These are phyloP conservation scores for Harringtonia aguacate DNA, from an alignment of 2,329 filamentous ascomycete genomes.

Conservation along the genomic window DNA sequence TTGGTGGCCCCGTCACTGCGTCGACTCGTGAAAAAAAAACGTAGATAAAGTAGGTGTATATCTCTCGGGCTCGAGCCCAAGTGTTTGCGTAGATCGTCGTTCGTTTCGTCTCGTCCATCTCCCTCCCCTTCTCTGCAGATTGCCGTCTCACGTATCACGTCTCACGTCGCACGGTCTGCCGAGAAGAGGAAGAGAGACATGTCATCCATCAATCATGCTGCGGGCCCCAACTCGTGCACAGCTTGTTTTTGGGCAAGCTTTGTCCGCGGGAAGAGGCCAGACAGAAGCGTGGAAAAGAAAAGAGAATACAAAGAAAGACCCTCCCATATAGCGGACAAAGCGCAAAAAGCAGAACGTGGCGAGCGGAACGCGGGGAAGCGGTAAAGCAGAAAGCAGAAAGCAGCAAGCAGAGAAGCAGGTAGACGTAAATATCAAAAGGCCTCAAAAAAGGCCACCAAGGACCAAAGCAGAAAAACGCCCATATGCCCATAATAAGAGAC, in stretches of 20 bases:
- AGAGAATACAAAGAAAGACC: too few species aligned
- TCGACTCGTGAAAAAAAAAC: constrained; percentile 8
- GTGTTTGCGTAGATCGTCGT: not conserved
- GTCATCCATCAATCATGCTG: too few species aligned
- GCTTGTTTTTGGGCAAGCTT: too few species aligned
- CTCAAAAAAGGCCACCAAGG: not conserved
- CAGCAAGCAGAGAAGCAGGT: not conserved
- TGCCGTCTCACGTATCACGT: too few species aligned
- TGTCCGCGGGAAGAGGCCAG: too few species aligned
- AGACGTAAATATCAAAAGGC: too few species aligned
- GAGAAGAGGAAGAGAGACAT: not conserved
- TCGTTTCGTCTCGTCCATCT: constrained; percentile 5
- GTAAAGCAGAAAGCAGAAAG: not conserved
- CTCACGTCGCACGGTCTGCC: too few species aligned
- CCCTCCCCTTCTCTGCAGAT: not conserved
- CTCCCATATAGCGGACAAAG: too few species aligned
- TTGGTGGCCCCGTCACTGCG: constrained; percentile 4
- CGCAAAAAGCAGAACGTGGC: not conserved
- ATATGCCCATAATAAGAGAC: too few species aligned
- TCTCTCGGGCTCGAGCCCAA: not conserved
- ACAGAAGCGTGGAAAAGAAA: not conserved
- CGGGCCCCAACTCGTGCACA: too few species aligned
- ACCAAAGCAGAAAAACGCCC: too few species aligned
- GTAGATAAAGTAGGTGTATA: constrained; percentile 5
- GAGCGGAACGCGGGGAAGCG: not conserved